A percentile compares a stretch with the other conserved stretches of the same genome.
These are phyloP conservation scores for Carex littledalei DNA, from an alignment of 176 grass and related monocot genomes.

Conservation along the genomic window DNA sequence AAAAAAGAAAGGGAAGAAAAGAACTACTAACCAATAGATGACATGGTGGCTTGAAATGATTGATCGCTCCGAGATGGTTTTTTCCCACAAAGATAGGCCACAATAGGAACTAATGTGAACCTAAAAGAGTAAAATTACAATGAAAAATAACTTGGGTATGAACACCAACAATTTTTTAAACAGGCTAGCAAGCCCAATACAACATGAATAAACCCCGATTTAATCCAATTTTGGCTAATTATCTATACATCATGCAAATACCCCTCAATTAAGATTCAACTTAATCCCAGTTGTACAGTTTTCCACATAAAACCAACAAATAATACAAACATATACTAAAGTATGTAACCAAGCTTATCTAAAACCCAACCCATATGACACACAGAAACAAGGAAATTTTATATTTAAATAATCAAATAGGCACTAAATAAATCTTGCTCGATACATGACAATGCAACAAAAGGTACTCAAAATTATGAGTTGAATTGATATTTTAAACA, in stretches of 20 bases:
- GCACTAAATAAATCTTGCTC: neutral
- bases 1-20: neutral
- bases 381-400: neutral
- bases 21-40: slow-evolving; percentile 69
- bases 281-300: neutral
- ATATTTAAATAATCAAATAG: neutral
- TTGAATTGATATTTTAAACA: neutral
- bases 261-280: neutral
- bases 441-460: neutral
- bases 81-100: slow-evolving; percentile 46
- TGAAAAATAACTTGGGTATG: neutral
- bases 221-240: slow-evolving; percentile 11
- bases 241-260: neutral
- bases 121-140: slow-evolving; percentile 30
- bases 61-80: slow-evolving; percentile 38
- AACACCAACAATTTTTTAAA: neutral
- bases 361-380: neutral
- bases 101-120: slow-evolving; percentile 62
- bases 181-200: neutral
- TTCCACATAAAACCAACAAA: neutral
- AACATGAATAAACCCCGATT: neutral
- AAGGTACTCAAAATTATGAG: neutral
- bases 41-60: slow-evolving; percentile 53
- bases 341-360: neutral
- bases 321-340: neutral